A percentile compares a stretch with the other conserved stretches of the same genome.
phyloP scores from a whole-genome alignment of 1,284 basidiomycete species.

The Spongispora temasekensis region DNA sequence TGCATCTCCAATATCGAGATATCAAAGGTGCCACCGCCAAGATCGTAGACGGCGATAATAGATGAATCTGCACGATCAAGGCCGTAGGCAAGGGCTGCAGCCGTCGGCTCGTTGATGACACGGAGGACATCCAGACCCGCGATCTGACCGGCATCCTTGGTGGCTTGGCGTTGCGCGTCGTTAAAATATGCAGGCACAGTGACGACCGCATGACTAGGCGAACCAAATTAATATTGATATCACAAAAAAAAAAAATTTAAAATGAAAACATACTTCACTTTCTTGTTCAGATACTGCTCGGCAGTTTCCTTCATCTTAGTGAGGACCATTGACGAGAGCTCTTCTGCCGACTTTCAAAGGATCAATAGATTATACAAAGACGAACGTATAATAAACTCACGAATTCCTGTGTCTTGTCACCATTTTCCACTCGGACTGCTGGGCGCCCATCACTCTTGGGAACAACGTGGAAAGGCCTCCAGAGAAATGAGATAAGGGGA shows the following conservation, averaged over 20 bases:
- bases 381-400: slow-evolving; percentile 49
- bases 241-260: neutral
- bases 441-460: slow-evolving; percentile 70
- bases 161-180: slow-evolving; percentile 98
- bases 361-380: neutral
- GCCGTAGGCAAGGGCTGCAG: slow-evolving; percentile 96
- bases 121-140: slow-evolving; percentile 97
- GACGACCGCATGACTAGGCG: slow-evolving; percentile 73
- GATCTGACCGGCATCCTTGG: slow-evolving; percentile 96
- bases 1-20: slow-evolving; percentile 99
- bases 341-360: slow-evolving; percentile 68
- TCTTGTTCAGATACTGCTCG: slow-evolving; percentile 89
- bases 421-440: slow-evolving; percentile 80
- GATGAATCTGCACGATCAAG: slow-evolving; percentile 83
- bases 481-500: neutral
- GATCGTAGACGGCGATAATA: slow-evolving; percentile 95
- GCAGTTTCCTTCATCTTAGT: slow-evolving; percentile 97
- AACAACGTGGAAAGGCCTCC: slow-evolving; percentile 83
- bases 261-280: slow-evolving; percentile 87
- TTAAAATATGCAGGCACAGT: slow-evolving; percentile 99
- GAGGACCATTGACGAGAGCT: slow-evolving; percentile 84
- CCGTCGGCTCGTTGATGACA: slow-evolving; percentile 99
- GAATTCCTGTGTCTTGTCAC: slow-evolving; percentile 64
- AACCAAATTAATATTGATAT: slow-evolving; percentile 4
- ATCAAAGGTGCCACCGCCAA: slow-evolving; percentile 96